Conservation (phyloP, 257 asterid genomes). For the Solanum piurae region DNA sequence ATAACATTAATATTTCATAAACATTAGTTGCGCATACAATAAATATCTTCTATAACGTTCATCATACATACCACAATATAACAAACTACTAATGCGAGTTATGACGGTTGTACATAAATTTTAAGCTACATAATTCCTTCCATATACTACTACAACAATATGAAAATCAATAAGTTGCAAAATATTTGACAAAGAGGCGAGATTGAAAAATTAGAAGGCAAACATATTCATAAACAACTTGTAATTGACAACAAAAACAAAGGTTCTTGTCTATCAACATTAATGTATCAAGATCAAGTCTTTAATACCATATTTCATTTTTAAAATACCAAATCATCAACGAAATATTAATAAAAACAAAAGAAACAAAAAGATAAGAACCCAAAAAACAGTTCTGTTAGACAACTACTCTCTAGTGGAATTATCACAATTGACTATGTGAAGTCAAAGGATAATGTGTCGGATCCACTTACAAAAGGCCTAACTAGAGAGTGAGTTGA, state of each 20-base stretch:
- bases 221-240: neutral
- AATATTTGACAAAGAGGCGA: neutral
- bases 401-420: no score
- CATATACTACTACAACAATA: conserved; percentile 13
- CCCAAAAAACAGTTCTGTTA: neutral
- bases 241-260: neutral
- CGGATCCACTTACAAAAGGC: no score
- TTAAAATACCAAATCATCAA: neutral
- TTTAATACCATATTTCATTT: neutral
- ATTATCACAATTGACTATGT: no score
- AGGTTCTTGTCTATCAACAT: neutral
- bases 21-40: neutral
- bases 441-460: no score
- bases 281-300: neutral
- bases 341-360: neutral
- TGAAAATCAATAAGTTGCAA: neutral
- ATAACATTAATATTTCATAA: no score
- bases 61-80: neutral
- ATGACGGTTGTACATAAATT: neutral
- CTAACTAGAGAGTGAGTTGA: no score
- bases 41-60: neutral
- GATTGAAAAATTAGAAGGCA: neutral
- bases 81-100: neutral
- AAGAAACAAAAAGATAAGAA: neutral
- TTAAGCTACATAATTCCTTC: neutral